Conservation (phyloP, 176 grass and related monocot genomes). For the Raddia guianensis region DNA sequence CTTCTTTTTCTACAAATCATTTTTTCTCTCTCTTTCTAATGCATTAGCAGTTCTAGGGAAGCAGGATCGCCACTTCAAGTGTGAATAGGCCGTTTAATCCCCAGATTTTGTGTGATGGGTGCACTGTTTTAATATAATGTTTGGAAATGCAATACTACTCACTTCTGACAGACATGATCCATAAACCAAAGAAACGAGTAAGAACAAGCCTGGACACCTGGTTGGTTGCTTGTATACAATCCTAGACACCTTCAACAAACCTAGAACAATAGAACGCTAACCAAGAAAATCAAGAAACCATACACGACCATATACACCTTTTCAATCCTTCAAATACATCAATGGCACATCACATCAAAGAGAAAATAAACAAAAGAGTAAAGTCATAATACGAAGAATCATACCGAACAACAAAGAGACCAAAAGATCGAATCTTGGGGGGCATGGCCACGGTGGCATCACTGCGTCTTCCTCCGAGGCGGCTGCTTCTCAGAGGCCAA, state of each 20-base stretch:
- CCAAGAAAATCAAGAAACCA: no score
- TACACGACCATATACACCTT: no score
- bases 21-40: no score
- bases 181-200: no score
- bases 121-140: neutral
- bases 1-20: no score
- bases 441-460: neutral
- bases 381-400: constrained; percentile 4
- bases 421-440: neutral
- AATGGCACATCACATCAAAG: neutral
- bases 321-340: neutral
- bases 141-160: neutral
- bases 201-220: no score
- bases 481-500: no score
- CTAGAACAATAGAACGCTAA: no score
- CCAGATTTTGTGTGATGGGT: neutral
- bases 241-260: no score
- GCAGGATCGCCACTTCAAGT: neutral
- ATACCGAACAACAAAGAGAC: constrained; percentile 12
- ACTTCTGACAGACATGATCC: no score
- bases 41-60: no score
- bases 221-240: no score
- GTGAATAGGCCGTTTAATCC: neutral
- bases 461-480: constrained; percentile 68
- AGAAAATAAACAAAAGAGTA: neutral